Conservation (phyloP, 2,329 filamentous ascomycete genomes). For the Cercospora sesami region DNA sequence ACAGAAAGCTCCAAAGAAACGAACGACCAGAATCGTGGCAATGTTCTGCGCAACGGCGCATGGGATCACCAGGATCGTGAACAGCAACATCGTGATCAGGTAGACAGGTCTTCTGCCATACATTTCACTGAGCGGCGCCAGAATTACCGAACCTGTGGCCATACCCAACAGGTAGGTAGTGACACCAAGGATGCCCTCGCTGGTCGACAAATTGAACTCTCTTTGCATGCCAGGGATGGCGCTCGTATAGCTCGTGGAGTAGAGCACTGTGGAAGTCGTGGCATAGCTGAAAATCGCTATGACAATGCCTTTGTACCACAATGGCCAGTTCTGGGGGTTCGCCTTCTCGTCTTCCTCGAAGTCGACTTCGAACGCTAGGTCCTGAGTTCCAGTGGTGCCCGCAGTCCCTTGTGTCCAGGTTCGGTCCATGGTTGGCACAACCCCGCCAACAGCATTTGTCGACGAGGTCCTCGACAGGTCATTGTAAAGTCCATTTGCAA, state of each 20-base stretch:
- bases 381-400: constrained; percentile 27
- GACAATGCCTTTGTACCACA: constrained; percentile 58
- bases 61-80: constrained; percentile 69
- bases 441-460: constrained; percentile 35
- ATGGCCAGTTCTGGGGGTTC: constrained; percentile 69
- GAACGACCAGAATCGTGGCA: constrained; percentile 65
- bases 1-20: constrained; percentile 73
- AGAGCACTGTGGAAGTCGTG: constrained; percentile 60
- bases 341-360: constrained; percentile 64
- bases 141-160: constrained; percentile 67
- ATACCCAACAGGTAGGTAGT: constrained; percentile 78
- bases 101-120: constrained; percentile 69
- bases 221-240: constrained; percentile 64
- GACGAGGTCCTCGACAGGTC: constrained; percentile 35
- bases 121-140: constrained; percentile 73
- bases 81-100: constrained; percentile 62
- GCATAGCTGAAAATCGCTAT: constrained; percentile 59
- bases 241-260: constrained; percentile 77
- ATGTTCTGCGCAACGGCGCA: constrained; percentile 69
- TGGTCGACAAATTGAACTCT: constrained; percentile 63
- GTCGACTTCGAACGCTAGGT: constrained; percentile 70
- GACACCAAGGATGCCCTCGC: constrained; percentile 70
- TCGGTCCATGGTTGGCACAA: constrained; percentile 28
- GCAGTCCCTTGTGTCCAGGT: constrained; percentile 27
- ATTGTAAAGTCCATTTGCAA: constrained; percentile 27